Evolutionary conservation across 75 land plant species (phyloP).

Genomic region (Chamaecyparis obtusa): DNA sequence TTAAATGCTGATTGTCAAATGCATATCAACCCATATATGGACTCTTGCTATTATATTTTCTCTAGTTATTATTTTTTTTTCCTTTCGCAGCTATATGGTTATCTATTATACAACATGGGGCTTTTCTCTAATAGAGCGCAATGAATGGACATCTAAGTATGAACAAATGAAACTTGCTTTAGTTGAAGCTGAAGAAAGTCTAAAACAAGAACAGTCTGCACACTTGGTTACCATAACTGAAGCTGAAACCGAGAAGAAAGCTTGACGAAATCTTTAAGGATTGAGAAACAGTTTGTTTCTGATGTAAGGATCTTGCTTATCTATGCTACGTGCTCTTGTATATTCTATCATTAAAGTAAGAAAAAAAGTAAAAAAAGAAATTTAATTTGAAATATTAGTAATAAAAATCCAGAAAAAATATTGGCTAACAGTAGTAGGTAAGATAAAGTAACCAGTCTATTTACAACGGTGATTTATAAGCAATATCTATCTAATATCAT

Average conservation of each 20-base stretch:
- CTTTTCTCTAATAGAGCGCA: not conserved
- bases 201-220: slow-evolving; percentile 66
- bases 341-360: too few species aligned
- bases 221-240: slow-evolving; percentile 67
- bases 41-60: not conserved
- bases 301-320: too few species aligned
- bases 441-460: too few species aligned
- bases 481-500: too few species aligned
- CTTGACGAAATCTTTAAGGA: slow-evolving; percentile 68
- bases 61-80: not conserved
- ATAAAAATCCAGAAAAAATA: too few species aligned
- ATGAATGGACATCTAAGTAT: too few species aligned
- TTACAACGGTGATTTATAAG: too few species aligned
- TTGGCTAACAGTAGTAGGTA: too few species aligned
- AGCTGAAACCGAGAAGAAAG: slow-evolving; percentile 74
- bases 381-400: too few species aligned
- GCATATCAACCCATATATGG: not conserved
- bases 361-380: too few species aligned
- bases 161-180: slow-evolving; percentile 36
- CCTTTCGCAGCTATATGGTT: slow-evolving; percentile 72
- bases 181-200: slow-evolving; percentile 59
- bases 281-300: slow-evolving; percentile 81
- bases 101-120: slow-evolving; percentile 87
- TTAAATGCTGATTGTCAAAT: not conserved
- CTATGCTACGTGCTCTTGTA: too few species aligned